These are phyloP conservation scores for Zalaria sp. DNA, from an alignment of 2,329 filamentous ascomycete species.

Conservation along the genomic window DNA sequence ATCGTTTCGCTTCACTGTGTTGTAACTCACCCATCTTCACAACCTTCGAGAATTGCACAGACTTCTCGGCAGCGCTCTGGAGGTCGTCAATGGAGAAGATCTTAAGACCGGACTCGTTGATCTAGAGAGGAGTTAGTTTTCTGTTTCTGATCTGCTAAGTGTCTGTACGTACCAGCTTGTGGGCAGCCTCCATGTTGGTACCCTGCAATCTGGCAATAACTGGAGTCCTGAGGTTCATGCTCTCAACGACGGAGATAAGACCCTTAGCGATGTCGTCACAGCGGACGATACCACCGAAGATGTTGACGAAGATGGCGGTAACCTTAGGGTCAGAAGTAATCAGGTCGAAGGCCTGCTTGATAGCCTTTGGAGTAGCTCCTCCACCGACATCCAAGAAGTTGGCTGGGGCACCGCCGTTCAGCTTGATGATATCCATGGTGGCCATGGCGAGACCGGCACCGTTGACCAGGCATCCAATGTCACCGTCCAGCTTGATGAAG, in stretches of 20 bases:
- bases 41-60: conserved; percentile 96
- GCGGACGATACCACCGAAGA: conserved; percentile 96
- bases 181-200: conserved; percentile 93
- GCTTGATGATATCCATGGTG: conserved; percentile 99
- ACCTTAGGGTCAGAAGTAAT: conserved; percentile 98
- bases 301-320: conserved; percentile 98
- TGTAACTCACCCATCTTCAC: conserved; percentile 78
- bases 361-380: conserved; percentile 90
- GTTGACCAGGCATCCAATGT: conserved; percentile 98
- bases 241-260: conserved; percentile 85
- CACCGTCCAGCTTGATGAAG: conserved; percentile 99
- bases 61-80: conserved; percentile 93
- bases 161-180: conserved; percentile 48
- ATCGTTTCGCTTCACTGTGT: not conserved
- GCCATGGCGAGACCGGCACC: conserved; percentile 98
- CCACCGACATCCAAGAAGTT: conserved; percentile 99
- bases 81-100: conserved; percentile 99
- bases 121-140: conserved; percentile 25
- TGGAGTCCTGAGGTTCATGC: conserved; percentile 89
- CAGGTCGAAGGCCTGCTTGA: conserved; percentile 94
- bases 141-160: not conserved
- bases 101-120: conserved; percentile 97
- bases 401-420: conserved; percentile 88
- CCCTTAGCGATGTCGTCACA: conserved; percentile 96
- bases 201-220: conserved; percentile 96